A percentile compares a stretch with the other conserved stretches of the same genome.
phyloP scores from a whole-genome alignment of 2,329 filamentous ascomycete species.

The Boeremia exigua region DNA sequence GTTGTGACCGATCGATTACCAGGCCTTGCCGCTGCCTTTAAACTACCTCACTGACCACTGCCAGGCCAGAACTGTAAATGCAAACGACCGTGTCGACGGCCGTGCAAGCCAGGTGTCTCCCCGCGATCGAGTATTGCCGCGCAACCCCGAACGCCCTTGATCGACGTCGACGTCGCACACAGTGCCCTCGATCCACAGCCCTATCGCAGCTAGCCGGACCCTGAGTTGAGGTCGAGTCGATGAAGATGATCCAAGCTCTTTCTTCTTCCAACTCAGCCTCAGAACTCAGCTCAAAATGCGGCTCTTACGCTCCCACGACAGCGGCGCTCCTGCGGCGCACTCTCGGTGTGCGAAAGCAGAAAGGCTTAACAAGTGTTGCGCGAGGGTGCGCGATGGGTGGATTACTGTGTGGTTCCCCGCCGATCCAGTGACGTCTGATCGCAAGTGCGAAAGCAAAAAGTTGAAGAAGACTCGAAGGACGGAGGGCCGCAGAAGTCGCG shows the following conservation, averaged over 20 bases:
- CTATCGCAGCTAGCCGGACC: slow-evolving; percentile 7
- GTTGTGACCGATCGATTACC: neutral
- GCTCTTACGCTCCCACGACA: neutral
- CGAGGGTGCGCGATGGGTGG: neutral
- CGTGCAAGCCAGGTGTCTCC: neutral
- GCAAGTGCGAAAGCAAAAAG: neutral
- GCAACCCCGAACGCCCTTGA: neutral
- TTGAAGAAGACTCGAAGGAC: neutral
- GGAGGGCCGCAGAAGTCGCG: slow-evolving; percentile 21
- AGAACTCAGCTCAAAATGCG: neutral
- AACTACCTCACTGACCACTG: neutral
- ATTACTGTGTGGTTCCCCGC: neutral
- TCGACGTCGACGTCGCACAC: slow-evolving; percentile 9
- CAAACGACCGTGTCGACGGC: slow-evolving; percentile 1
- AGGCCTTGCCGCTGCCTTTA: neutral
- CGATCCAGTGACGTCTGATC: neutral
- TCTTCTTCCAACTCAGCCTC: neutral
- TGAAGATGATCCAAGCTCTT: slow-evolving; percentile 6
- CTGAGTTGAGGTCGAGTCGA: slow-evolving; percentile 8
- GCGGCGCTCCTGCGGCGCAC: neutral
- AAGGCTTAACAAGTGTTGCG: neutral
- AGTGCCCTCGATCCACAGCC: slow-evolving; percentile 4
- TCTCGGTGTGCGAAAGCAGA: neutral
- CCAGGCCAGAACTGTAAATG: neutral
- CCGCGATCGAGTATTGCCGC: neutral